Evolutionary conservation across 2,329 filamentous ascomycete genomes (phyloP), one percentile per base, ranked within the genome.

Genomic region (Fusarium incarnatum): DNA sequence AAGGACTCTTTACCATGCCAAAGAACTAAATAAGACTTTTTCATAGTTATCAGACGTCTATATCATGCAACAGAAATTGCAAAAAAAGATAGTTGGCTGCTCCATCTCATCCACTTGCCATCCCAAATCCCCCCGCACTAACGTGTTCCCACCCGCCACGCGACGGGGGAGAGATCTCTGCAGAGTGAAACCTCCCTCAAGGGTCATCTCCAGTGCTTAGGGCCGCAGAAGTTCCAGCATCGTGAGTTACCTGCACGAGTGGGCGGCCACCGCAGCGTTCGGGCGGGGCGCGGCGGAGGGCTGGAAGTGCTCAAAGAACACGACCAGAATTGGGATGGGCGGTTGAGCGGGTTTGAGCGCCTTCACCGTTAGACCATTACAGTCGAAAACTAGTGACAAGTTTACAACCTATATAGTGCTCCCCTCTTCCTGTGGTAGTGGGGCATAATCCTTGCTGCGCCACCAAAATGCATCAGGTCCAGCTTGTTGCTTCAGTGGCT

Each of bases 121-220:
- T 81, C 83, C 85, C 88, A 89, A 86, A 81, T 87, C 86, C 86
- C 83, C 78, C 66, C 67, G 67, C 83, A 82, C 84, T 83, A 84
- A 85, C 87, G 89, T 90, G 80, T 86, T 91, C 89, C 89, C 88
- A 81, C 83, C 82, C 88, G 89, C 89, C 88, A 91, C 84, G 84
- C 85, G 85, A 89, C 87, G 89, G 88, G 87, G 88, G 87, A 88
- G 85, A 89, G 83, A 79, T 80, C 88, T 90, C 87, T 91, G 89
- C 88, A 89, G 87, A 89, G 89, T 91, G 87, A 91, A 81, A 61
- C 89, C 89, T 90, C 88, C 86, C 89, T 91, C 84, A 88, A 90
- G 88, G 76, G 78, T 91, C 76, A 83, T 88, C 87, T 88, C 86
- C 89, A 89, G 87, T 88, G 86, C 89, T 89, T 87, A 91, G 81